phyloP scores from a whole-genome alignment of 148 eudicot genomes.

The Nyssa sinensis region DNA sequence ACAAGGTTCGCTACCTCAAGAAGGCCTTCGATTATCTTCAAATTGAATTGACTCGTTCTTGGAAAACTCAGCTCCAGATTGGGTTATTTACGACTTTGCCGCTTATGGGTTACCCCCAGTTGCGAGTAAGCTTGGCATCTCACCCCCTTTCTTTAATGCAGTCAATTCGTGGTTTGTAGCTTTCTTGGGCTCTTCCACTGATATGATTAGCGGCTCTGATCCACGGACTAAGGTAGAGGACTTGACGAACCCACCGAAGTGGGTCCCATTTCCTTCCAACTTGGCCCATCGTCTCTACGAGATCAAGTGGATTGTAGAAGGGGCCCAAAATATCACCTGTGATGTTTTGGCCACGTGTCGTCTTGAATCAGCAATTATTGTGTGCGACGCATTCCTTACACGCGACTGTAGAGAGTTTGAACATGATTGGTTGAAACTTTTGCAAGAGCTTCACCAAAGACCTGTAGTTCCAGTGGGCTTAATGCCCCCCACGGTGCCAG shows the following conservation, averaged over 20 bases:
- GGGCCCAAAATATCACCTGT: not conserved
- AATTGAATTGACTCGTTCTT: constrained; percentile 16
- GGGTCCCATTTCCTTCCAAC: constrained; percentile 13
- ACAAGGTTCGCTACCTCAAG: constrained; percentile 24
- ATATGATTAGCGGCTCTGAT: not conserved
- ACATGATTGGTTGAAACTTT: constrained; percentile 11
- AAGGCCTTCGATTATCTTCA: constrained; percentile 32
- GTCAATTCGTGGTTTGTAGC: constrained; percentile 16
- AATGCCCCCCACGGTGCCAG: constrained; percentile 7
- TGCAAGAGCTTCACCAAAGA: constrained; percentile 15
- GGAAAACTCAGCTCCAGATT: constrained; percentile 18
- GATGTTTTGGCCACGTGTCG: constrained; percentile 3
- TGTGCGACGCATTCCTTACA: not conserved
- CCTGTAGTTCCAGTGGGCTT: constrained; percentile 17
- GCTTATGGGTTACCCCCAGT: constrained; percentile 24
- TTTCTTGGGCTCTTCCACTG: constrained; percentile 14
- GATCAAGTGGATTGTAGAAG: not conserved
- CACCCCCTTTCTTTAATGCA: constrained; percentile 12
- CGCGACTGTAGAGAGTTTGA: constrained; percentile 18
- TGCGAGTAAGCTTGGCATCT: constrained; percentile 18
- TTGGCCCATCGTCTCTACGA: constrained; percentile 11
- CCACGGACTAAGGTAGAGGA: not conserved
- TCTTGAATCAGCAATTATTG: not conserved
- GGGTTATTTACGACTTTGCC: constrained; percentile 34
- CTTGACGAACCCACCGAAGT: constrained; percentile 12